Percentiles rank a stretch among this genome's conserved stretches.
These are phyloP conservation scores for Monosporascus sp. DNA, from an alignment of 2,329 filamentous ascomycete species.

Conservation along the genomic window DNA sequence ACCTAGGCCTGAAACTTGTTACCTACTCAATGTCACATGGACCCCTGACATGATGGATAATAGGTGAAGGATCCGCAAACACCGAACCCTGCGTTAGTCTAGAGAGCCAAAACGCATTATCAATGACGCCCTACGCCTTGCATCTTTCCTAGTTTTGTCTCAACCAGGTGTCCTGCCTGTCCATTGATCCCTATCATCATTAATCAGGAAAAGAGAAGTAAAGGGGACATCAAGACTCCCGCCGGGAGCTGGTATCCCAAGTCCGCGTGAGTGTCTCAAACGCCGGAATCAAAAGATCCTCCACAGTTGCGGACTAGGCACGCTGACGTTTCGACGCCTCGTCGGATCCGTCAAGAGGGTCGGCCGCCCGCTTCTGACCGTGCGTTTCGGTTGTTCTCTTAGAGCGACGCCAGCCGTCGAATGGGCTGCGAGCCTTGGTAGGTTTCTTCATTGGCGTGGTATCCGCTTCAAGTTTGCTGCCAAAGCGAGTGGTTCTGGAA, in stretches of 20 bases:
- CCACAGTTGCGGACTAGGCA: conserved; percentile 18
- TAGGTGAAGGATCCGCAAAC: background rate
- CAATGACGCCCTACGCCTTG: background rate
- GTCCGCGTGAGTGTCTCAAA: conserved; percentile 4
- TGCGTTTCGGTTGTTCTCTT: conserved; percentile 45
- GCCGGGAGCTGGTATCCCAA: background rate
- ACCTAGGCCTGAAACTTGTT: background rate
- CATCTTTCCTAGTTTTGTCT: background rate
- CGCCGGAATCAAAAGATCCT: conserved; percentile 6
- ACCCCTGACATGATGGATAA: background rate
- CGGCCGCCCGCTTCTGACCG: conserved; percentile 40
- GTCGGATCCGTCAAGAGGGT: conserved; percentile 25
- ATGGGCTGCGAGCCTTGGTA: conserved; percentile 46
- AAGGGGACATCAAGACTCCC: background rate
- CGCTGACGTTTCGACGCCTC: conserved; percentile 27
- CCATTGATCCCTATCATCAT: background rate
- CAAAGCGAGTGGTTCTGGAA: conserved; percentile 52
- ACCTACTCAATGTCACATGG: background rate
- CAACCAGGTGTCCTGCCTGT: background rate
- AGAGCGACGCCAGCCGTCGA: conserved; percentile 63
- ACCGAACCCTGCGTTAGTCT: background rate
- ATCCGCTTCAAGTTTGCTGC: conserved; percentile 43
- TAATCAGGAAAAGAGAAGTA: background rate
- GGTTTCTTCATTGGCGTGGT: conserved; percentile 36
- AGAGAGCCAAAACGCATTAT: too few species aligned